Evolutionary conservation across 176 grass and related monocot species (phyloP), one percentile per base, ranked within the genome.

Genomic region (Musa schizocarpa): DNA sequence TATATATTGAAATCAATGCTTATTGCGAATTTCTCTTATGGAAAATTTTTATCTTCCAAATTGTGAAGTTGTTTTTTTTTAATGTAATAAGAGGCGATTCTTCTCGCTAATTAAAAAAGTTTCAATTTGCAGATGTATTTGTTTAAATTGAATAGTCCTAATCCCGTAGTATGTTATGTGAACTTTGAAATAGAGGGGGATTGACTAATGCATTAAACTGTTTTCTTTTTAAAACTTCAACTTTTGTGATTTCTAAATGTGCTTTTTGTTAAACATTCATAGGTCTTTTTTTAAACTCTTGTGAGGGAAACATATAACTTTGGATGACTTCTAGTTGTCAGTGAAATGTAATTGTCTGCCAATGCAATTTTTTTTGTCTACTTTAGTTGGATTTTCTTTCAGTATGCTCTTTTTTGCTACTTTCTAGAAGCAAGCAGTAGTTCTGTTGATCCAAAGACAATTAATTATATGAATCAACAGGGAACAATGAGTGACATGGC

Each of bases 381-480:
- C 34, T 61, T n/a, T 17, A 17, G 57, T 61, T 20, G n/a, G 4
- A n/a, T 20, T 8, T 19, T 62, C 58, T 21, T 20, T 68, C 16
- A 1, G 3, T 6, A 0, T n/a, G 8, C 4, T 13, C 8, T 7
- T 29, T 55, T 2, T 8, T 56, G 1, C 8, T 29, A 48, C 21
- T 43, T 43, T 43, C 34, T 43, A 43, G 34, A 43, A 43, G 34
- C 34, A 43, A 43, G 34, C 34, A 5, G 34, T 43, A 6, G 34
- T 43, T 43, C 34, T 43, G 34, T 43, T 43, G 34, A 19, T 20
- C 22, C 17, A 9, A 26, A 22, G 11, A 68, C 53, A 71, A 74
- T 81, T 65, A 9, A n/a, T 65, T 16, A 26, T 76, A 54, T 81
- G 66, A 25, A 84, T 82, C 17, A 69, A 25, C 74, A 90, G 81